Evolutionary conservation across 129 eudicot species (phyloP), one percentile per base, ranked within the genome.

Genomic region (Centella asiatica): DNA sequence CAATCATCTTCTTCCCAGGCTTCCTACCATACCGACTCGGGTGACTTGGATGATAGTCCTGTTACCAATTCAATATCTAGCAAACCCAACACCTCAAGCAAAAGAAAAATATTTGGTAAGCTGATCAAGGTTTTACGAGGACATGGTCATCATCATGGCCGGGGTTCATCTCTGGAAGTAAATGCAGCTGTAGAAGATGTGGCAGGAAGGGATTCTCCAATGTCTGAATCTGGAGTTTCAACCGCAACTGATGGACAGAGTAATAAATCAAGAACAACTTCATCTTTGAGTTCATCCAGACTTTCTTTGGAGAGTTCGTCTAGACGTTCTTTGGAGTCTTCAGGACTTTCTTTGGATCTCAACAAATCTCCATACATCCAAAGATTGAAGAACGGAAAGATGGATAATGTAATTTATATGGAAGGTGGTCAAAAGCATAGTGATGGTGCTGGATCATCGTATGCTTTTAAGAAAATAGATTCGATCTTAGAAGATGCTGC

Each of bases 1-100:
- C 82, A 36, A 34, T 86, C 84, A 90, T 79, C 90, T 2, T 76
- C 61, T 49, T 82, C 88, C 18, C 94, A 82, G 61, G 74, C 80
- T 26, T 83, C 83, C 3, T 62, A 56, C 37, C 63, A 81, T 42
- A 76, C 85, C 1, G 88, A 82, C 71, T 74, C 80, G 1, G 77
- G 75, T 28, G 95, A 86, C 9, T 56, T 69, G 54, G 81, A 74
- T 50, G 83, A 76, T 50, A 44, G 80, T 7, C 64, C 69, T 32
- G 29, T 48, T 15, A 78, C 76, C 4, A 75, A 65, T 34, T 37
- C 32, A 11, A 22, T 52, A 17, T 48, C 73, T 57, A 62, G 42
- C 42, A 74, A 66, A 42, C 67, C 68, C 69, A 58, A 48, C 71
- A 40, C 33, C 6, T 29, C 74, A 10, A 73, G 67, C 67, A 76